These are phyloP conservation scores for Chaetomium olivaceum DNA, from an alignment of 2,329 filamentous ascomycete genomes.

Conservation along the genomic window DNA sequence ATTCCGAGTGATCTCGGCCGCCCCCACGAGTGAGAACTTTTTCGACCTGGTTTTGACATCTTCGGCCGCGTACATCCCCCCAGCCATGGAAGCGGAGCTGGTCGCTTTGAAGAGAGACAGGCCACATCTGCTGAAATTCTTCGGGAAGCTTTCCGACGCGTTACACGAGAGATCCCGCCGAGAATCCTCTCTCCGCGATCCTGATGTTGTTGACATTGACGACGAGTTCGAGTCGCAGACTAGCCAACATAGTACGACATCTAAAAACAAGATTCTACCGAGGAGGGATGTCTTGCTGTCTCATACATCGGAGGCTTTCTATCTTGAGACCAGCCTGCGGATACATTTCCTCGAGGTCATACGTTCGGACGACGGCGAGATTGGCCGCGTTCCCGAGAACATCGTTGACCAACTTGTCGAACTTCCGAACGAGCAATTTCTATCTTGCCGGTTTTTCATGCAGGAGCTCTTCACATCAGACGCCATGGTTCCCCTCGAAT, in stretches of 20 bases:
- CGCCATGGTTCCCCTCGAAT: conserved; percentile 49
- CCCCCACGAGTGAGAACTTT: conserved; percentile 49
- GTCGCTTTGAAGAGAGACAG: conserved; percentile 43
- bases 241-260: conserved; percentile 46
- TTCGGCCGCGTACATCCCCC: conserved; percentile 50
- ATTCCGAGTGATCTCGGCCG: conserved; percentile 44
- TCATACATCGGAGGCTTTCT: conserved; percentile 49
- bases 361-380: conserved; percentile 45
- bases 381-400: conserved; percentile 51
- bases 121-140: conserved; percentile 46
- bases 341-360: conserved; percentile 49
- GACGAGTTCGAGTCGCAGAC: conserved; percentile 62
- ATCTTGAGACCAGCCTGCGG: conserved; percentile 48
- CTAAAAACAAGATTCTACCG: conserved; percentile 46
- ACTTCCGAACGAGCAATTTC: conserved; percentile 54
- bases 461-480: conserved; percentile 57
- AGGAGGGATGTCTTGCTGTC: conserved; percentile 47
- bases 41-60: conserved; percentile 50
- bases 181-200: conserved; percentile 40
- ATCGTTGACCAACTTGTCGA: conserved; percentile 54
- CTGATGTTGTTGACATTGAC: conserved; percentile 68
- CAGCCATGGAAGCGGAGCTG: conserved; percentile 43
- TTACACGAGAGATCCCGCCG: conserved; percentile 38
- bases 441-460: conserved; percentile 53
- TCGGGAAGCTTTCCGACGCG: conserved; percentile 43